Evolutionary conservation across 306 rosid genomes (phyloP), one percentile per base, ranked within the genome.

Genomic region (Astragalus glycyphyllos): DNA sequence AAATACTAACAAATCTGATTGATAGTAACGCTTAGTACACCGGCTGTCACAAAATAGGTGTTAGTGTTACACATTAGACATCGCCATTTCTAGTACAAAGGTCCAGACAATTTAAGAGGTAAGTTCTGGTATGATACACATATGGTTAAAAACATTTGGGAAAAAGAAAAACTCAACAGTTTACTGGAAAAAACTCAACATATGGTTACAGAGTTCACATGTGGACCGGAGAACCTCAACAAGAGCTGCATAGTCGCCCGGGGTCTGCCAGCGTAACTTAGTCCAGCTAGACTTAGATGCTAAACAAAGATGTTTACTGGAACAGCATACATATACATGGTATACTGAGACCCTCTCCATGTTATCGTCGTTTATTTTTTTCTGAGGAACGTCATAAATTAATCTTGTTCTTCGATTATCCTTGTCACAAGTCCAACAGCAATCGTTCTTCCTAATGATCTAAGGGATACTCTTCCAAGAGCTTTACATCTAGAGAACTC

Each of bases 371-470:
- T 20, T 46, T 23, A 9, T 40, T 12, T 48, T 35, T 59, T 15
- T 47, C 34, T 13, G 23, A 57, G 23, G 58, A 76, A 66, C 51
- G 12, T 37, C 67, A 16, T 34, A 15, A 50, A 48, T 63, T 78
- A 84, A 31, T 60, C 74, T 44, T 64, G 77, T 31, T 77, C 87
- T 80, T 84, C 88, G 4, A 91, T 81, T 73, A 91, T 68, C 77
- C 86, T 81, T 68, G 91, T 84, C 20, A 94, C 91, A 48, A 94
- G 72, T 41, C 99, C 99, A 8, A 94, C 90, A 0, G 92, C 96
- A 15, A 87, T 63, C 5, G 99, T 94, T 76, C 95, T 86, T 64
- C 99, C 99, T 69, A 68, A 41, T 16, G 95, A 73, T 88, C 99
- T 89, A 5, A 94, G 77, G 65, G 85, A 89, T 58, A 88, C 97